Evolutionary conservation across 768 basidiomycete species (phyloP), one percentile per base, ranked within the genome.

Genomic region (Podaxis sp.): DNA sequence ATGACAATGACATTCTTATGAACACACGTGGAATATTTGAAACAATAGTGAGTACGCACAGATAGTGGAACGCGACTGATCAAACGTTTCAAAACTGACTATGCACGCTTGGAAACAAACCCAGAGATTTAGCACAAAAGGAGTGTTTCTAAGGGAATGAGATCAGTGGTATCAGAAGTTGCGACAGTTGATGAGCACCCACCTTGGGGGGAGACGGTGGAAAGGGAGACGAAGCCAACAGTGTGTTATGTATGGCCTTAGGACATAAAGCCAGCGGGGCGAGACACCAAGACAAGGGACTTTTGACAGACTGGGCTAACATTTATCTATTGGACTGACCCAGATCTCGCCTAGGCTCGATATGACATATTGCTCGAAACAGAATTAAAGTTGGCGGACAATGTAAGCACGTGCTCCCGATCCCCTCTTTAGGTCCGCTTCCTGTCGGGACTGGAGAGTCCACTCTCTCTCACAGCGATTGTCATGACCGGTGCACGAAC

Each of bases 331-430:
- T 46, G 46, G 44, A 47, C 47, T 36, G 36, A 54, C 58, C 51
- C 40, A 44, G 59, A 60, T 60, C 59, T 55, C 59, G 59, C 59
- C 51, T 46, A 60, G 51, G 18, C 50, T 38, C 51, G 50, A 59
- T 59, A 54, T 60, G 52, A 47, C 37, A 52, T 42, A n/a, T 23
- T 60, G 59, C 51, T 60, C 59, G 21, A 48, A 61, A 55, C 59
- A 55, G 52, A 61, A 55, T 47, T 55, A 5, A 21, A 47, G n/a
- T 38, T 60, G 51, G 28, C 50, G 18, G 59, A 36, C 59, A 40
- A 37, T 28, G 32, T 38, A 16, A 23, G 11, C 52, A 54, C 52
- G 52, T 54, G 52, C 52, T 54, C 35, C 52, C 32, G 10, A n/a
- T 35, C 37, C 36, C 51, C 52, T 54, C 18, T 23, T 38, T 21